Evolutionary conservation across 2,329 filamentous ascomycete genomes (phyloP).

Genomic region (Pestalotiopsis sp.): DNA sequence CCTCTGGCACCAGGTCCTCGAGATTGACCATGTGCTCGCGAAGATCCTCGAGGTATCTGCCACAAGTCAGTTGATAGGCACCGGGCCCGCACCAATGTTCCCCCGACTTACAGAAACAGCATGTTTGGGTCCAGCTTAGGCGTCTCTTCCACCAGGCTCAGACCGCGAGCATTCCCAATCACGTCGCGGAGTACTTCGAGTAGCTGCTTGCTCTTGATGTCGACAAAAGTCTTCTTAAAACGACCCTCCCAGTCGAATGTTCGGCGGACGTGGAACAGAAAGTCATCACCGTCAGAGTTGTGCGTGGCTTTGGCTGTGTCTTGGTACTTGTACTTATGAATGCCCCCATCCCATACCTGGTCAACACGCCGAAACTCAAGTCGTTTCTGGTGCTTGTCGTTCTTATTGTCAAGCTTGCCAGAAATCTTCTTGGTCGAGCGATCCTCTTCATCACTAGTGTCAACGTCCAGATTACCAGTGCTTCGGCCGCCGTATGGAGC

Average conservation of each 20-base stretch:
- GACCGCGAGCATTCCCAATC: constrained; percentile 75
- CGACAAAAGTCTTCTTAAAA: constrained; percentile 71
- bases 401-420: constrained; percentile 19
- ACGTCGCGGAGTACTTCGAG: constrained; percentile 71
- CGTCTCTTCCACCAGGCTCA: constrained; percentile 79
- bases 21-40: constrained; percentile 65
- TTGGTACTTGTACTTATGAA: constrained; percentile 57
- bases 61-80: constrained; percentile 24
- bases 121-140: constrained; percentile 74
- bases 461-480: not conserved
- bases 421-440: not conserved
- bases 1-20: constrained; percentile 56
- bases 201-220: constrained; percentile 82
- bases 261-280: constrained; percentile 80
- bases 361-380: constrained; percentile 55
- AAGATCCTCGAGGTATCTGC: constrained; percentile 77
- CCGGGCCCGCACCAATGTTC: not conserved
- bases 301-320: constrained; percentile 49
- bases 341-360: constrained; percentile 53
- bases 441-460: not conserved
- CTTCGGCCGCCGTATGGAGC: no score
- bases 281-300: constrained; percentile 71
- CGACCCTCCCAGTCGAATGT: constrained; percentile 86
- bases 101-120: constrained; percentile 59
- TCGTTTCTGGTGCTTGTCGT: constrained; percentile 22